Evolutionary conservation across 225 moss, liverwort and hornwort species (phyloP), one percentile per base, ranked within the genome.

Genomic region (Thuidium tamariscinum): DNA sequence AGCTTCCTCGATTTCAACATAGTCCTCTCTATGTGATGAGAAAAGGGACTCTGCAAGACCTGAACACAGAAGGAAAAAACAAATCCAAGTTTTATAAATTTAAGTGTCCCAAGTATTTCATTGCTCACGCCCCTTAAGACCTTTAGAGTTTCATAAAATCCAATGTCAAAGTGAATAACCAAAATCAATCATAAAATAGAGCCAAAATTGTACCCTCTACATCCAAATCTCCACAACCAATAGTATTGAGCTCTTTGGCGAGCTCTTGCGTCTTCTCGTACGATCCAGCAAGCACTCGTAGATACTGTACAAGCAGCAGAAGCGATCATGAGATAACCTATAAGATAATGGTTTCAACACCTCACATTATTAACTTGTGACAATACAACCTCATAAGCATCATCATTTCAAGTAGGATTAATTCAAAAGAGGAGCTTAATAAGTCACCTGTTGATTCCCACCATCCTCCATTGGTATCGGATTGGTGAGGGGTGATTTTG

Each of bases 181-280:
- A 70, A 77, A 83, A 44, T 66, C 74, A 69, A 36, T 59, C 49
- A 44, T 27, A 29, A 36, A 82, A 85, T 59, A 46, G 70, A 56
- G 87, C 42, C 41, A 62, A 83, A 41, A 67, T 34, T 84, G 34
- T 90, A 99, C 99, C 99, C 90, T 99, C 96, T 46, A 96, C 91
- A 86, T 99, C 97, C 80, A 97, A 79, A 90, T 99, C 99, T 84
- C 99, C 99, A 89, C 99, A 99, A 65, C 99, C 99, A 82, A 99
- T 97, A 83, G 89, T 52, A 87, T 93, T 92, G 72, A 99, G 96
- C 81, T 99, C 99, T 84, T 96, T 97, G 25, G 99, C 97, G 32
- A 99, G 92, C 77, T 95, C 99, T 90, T 96, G 95, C 34, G 99
- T 99, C 90, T 95, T 97, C 86, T 97, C 99, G 79, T 97, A 97